Evolutionary conservation across 306 rosid species (phyloP).

Genomic region (Cyclanthera cordifolia): DNA sequence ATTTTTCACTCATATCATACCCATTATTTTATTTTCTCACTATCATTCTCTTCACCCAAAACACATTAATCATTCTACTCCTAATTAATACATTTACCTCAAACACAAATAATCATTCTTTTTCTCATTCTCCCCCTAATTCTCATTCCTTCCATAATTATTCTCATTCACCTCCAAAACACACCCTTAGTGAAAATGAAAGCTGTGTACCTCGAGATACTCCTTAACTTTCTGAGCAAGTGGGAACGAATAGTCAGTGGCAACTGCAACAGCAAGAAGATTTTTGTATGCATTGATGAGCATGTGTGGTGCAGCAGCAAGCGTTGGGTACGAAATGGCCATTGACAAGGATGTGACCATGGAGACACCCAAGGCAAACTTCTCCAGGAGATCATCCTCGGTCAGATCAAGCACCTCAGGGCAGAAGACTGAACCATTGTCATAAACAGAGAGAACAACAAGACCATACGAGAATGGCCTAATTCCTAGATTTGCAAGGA

Average conservation of each 20-base stretch:
- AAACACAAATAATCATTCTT: no score
- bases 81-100: no score
- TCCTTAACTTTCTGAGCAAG: conserved; percentile 77
- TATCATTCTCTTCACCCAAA: no score
- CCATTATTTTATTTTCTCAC: no score
- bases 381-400: conserved; percentile 59
- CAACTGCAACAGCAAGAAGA: conserved; percentile 50
- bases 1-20: no score
- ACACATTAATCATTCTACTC: no score
- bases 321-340: conserved; percentile 69
- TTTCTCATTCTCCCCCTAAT: no score
- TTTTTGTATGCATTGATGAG: conserved; percentile 69
- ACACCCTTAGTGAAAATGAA: no score
- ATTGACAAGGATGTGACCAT: conserved; percentile 60
- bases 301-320: conserved; percentile 88
- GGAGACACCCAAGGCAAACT: conserved; percentile 66
- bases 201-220: conserved; percentile 39
- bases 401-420: conserved; percentile 87
- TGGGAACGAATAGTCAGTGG: conserved; percentile 52
- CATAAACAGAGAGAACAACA: conserved; percentile 54
- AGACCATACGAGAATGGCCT: conserved; percentile 95
- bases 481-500: conserved; percentile 82
- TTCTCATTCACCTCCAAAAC: no score
- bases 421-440: conserved; percentile 66
- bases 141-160: no score